Evolutionary conservation across 345 rosid species (phyloP).

Genomic region (Excoecaria agallocha): DNA sequence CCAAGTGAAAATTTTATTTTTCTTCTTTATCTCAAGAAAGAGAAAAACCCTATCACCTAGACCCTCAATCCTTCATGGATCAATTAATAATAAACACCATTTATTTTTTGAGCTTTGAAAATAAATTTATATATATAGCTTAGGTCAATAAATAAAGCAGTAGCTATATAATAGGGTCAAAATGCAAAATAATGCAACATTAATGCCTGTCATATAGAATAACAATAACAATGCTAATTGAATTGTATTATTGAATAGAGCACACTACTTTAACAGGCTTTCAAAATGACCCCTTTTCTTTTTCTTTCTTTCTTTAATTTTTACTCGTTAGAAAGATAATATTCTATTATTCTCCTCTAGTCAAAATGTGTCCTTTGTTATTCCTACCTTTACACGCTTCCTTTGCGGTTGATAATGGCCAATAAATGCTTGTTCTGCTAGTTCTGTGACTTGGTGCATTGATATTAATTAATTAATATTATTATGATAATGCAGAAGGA

Average conservation of each 20-base stretch:
- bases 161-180: constrained; percentile 17
- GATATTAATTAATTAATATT: neutral
- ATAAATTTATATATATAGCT: neutral
- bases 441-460: neutral
- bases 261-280: constrained; percentile 33
- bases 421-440: neutral
- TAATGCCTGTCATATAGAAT: constrained; percentile 1
- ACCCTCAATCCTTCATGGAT: constrained; percentile 29
- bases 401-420: constrained; percentile 7
- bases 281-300: constrained; percentile 22
- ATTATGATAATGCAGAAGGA: no score
- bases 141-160: constrained; percentile 10
- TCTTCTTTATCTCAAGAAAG: neutral
- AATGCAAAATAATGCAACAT: neutral
- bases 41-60: constrained; percentile 10
- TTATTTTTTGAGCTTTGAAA: constrained; percentile 23
- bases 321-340: constrained; percentile 20
- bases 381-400: constrained; percentile 29
- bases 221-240: constrained; percentile 2
- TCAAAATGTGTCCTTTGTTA: constrained; percentile 41
- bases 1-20: neutral
- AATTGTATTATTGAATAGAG: neutral
- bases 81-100: constrained; percentile 12
- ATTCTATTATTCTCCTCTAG: constrained; percentile 41
- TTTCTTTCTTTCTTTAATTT: constrained; percentile 2